Percentiles rank a stretch among this genome's conserved stretches.
These are phyloP conservation scores for Mycosphaerella sp. DNA, from an alignment of 2,329 filamentous ascomycete genomes.

Conservation along the genomic window DNA sequence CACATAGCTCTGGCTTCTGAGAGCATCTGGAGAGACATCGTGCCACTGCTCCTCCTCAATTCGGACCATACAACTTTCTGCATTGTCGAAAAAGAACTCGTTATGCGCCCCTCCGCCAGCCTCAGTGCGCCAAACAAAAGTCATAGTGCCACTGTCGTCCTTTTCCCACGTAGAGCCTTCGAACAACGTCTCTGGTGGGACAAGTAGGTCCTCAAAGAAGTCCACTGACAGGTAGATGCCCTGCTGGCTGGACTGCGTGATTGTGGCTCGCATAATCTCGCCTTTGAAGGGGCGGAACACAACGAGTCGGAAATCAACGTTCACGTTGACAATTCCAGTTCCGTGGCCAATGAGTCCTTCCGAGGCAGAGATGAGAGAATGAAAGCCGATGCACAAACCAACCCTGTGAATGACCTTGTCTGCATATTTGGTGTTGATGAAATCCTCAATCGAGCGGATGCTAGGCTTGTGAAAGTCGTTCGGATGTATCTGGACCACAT, in stretches of 20 bases:
- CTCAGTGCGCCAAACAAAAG: slow-evolving; percentile 73
- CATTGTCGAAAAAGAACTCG: slow-evolving; percentile 78
- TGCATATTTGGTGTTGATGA: slow-evolving; percentile 93
- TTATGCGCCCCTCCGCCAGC: slow-evolving; percentile 47
- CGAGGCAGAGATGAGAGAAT: slow-evolving; percentile 80
- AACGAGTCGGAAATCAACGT: slow-evolving; percentile 87
- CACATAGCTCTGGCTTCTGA: slow-evolving; percentile 31
- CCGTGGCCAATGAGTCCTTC: slow-evolving; percentile 93
- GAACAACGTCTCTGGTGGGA: slow-evolving; percentile 66
- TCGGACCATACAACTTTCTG: slow-evolving; percentile 80
- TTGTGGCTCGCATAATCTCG: slow-evolving; percentile 80
- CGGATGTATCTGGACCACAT: slow-evolving; percentile 87
- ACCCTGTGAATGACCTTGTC: slow-evolving; percentile 95
- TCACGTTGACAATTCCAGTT: slow-evolving; percentile 86
- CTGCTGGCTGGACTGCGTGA: slow-evolving; percentile 71
- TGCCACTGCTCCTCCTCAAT: slow-evolving; percentile 86
- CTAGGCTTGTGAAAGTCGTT: slow-evolving; percentile 81
- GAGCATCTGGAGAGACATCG: slow-evolving; percentile 78
- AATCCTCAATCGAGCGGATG: slow-evolving; percentile 82
- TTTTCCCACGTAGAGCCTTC: slow-evolving; percentile 49
- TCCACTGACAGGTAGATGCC: slow-evolving; percentile 60
- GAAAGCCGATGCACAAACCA: slow-evolving; percentile 87
- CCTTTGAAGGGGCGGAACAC: slow-evolving; percentile 96
- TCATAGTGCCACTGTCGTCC: slow-evolving; percentile 40
- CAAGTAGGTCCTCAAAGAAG: slow-evolving; percentile 89